Evolutionary conservation across 768 basidiomycete species (phyloP).

Genomic region (Brasilioporus rufonigricans): DNA sequence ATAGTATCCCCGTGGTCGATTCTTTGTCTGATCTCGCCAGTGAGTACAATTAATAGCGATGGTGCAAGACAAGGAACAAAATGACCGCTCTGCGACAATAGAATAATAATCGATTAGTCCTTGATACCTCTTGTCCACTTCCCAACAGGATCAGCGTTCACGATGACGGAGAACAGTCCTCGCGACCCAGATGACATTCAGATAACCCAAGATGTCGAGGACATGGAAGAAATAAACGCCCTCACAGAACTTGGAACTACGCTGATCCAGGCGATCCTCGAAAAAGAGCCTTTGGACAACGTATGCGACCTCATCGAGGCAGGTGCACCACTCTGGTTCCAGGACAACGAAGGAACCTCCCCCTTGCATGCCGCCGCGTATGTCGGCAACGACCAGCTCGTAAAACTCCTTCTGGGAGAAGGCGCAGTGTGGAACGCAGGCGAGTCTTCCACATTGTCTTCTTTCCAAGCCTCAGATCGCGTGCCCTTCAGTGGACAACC

Average conservation of each 20-base stretch:
- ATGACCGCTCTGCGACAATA: background rate
- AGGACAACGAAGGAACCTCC: conserved; percentile 81
- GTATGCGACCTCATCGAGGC: conserved; percentile 53
- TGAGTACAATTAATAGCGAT: conserved; percentile 2
- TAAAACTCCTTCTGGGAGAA: conserved; percentile 65
- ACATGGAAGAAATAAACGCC: conserved; percentile 40
- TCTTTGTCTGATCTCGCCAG: background rate
- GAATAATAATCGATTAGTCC: background rate
- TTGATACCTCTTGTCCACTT: background rate
- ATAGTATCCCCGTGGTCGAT: too few relatives aligned
- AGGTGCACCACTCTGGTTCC: conserved; percentile 88
- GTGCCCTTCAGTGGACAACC: conserved; percentile 58
- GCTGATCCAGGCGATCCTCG: conserved; percentile 59
- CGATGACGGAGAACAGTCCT: conserved; percentile 16
- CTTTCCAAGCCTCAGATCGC: background rate
- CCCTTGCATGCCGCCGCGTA: conserved; percentile 87
- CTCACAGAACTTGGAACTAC: conserved; percentile 55
- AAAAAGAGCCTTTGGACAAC: conserved; percentile 39
- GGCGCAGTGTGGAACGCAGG: conserved; percentile 94
- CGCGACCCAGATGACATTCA: conserved; percentile 12
- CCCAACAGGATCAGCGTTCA: background rate
- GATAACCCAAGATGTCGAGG: conserved; percentile 26
- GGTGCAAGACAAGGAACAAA: background rate
- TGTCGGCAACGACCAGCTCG: conserved; percentile 59
- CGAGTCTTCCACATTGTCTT: conserved; percentile 28